These are phyloP conservation scores for Centella asiatica DNA, from an alignment of 129 eudicot species.

Conservation along the genomic window DNA sequence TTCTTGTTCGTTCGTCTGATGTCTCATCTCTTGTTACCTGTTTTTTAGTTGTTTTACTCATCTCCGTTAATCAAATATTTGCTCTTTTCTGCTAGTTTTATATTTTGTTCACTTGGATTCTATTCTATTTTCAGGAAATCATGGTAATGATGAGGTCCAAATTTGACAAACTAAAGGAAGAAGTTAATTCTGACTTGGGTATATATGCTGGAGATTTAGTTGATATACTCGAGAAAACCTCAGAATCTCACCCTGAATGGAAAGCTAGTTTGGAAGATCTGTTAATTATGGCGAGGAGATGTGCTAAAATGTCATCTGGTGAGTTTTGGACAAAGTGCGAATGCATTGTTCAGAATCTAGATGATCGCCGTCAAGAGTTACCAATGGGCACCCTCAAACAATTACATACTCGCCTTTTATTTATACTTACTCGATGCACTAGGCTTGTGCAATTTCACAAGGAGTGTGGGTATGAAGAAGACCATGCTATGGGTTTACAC, in stretches of 20 bases:
- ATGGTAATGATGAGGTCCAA: slow-evolving; percentile 71
- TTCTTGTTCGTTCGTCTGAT: slow-evolving; percentile 1
- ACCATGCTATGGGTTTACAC: slow-evolving; percentile 54
- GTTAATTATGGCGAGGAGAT: slow-evolving; percentile 52
- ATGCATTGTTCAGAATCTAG: slow-evolving; percentile 73
- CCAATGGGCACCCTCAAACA: slow-evolving; percentile 83
- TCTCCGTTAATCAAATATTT: too few relatives aligned
- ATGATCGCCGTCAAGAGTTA: slow-evolving; percentile 89
- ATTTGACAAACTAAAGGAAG: slow-evolving; percentile 80
- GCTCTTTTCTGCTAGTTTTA: neutral
- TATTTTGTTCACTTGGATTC: slow-evolving; percentile 5
- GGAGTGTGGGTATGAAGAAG: slow-evolving; percentile 84
- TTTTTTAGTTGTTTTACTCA: too few relatives aligned
- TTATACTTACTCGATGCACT: slow-evolving; percentile 91
- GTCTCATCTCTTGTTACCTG: neutral
- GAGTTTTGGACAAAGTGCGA: slow-evolving; percentile 92
- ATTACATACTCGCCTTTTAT: slow-evolving; percentile 78
- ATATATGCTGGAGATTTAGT: slow-evolving; percentile 88
- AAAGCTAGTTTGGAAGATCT: slow-evolving; percentile 64
- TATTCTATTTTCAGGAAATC: slow-evolving; percentile 49
- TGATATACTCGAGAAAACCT: slow-evolving; percentile 52
- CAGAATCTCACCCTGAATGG: slow-evolving; percentile 68
- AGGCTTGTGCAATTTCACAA: slow-evolving; percentile 90
- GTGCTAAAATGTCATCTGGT: slow-evolving; percentile 76
- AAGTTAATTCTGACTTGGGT: slow-evolving; percentile 78